A percentile compares a stretch with the other conserved stretches of the same genome.
Conservation (phyloP, 306 rosid species). For the Inga oerstediana region DNA sequence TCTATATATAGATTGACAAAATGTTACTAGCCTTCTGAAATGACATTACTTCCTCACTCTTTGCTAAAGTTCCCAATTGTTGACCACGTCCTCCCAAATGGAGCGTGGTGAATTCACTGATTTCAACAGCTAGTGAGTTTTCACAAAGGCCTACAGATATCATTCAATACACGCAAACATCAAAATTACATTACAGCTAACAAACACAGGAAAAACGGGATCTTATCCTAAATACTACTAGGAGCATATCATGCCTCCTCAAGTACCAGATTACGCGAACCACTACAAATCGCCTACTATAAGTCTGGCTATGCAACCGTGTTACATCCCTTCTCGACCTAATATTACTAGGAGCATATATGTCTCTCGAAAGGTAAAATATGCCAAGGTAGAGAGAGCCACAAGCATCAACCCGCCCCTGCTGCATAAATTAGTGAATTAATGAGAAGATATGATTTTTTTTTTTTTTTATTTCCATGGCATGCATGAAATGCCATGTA, state of each 20-base stretch:
- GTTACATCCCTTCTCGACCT: neutral
- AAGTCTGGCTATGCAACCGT: conserved; percentile 11
- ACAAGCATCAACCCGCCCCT: conserved; percentile 19
- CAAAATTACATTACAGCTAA: neutral
- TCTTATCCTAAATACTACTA: conserved; percentile 20
- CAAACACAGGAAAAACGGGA: neutral
- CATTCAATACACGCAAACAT: neutral
- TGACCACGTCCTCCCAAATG: neutral
- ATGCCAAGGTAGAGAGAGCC: neutral
- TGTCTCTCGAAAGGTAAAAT: conserved; percentile 11
- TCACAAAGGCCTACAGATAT: neutral
- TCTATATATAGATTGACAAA: neutral
- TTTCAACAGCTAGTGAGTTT: neutral
- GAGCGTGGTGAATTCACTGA: neutral
- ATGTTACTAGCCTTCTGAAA: neutral
- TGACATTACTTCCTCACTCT: neutral
- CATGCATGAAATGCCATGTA: conserved; percentile 53
- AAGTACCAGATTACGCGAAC: neutral
- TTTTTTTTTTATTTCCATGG: conserved; percentile 50
- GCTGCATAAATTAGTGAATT: conserved; percentile 30
- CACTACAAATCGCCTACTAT: neutral
- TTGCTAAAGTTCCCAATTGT: neutral
- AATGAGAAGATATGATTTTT: neutral
- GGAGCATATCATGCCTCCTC: neutral
- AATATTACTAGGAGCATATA: neutral